Base-by-base conservation (phyloP, 768 basidiomycete genomes). In the Crepidotus variabilis region DNA sequence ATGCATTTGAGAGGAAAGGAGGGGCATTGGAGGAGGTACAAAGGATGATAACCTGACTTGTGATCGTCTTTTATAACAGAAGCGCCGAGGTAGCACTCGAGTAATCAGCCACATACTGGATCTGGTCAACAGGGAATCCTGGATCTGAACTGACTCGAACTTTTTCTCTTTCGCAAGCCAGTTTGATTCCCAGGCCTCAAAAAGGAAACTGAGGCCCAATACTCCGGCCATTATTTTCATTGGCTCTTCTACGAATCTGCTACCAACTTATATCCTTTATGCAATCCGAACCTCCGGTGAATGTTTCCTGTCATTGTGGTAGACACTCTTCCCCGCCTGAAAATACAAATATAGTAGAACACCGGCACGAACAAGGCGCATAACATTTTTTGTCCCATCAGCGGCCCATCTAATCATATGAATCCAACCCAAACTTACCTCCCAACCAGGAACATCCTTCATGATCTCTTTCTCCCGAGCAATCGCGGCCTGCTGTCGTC, bases 361-460 rank as follows among this genome's bases (percentile, higher is more conserved):
- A 43, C 39, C 39, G 39, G 39, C 39, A 43, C 39, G 39, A 43
- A 43, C 13, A 11, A 43, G 3, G 39, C 39, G 39, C 39, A 43
- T 47, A 53, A 50, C 43, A 51, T 36, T 47, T 36, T n/a, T 35
- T 54, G 35, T 28, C 18, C 62, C 58, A 67, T 63, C 51, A 63
- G 60, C 34, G 20, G 5, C 57, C 24, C 21, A 43, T 53, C 53
- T 52, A 43, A 49, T 51, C 53, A 21, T 54, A 53, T 45, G 49
- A 60, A 11, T 34, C 16, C 50, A 45, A 34, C 52, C 56, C 52
- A 50, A 45, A 79, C 93, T 70, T 72, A 97, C 94, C 91, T 92
- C 86, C 95, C 95, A 98, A 36, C 85, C 92, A 55, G 81, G 79
- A 51, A 98, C 94, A 63, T 93, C 90, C 73, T 90, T 92, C 96